Evolutionary conservation across 768 basidiomycete genomes (phyloP).

Genomic region (Porpolomopsis calyptriformis): DNA sequence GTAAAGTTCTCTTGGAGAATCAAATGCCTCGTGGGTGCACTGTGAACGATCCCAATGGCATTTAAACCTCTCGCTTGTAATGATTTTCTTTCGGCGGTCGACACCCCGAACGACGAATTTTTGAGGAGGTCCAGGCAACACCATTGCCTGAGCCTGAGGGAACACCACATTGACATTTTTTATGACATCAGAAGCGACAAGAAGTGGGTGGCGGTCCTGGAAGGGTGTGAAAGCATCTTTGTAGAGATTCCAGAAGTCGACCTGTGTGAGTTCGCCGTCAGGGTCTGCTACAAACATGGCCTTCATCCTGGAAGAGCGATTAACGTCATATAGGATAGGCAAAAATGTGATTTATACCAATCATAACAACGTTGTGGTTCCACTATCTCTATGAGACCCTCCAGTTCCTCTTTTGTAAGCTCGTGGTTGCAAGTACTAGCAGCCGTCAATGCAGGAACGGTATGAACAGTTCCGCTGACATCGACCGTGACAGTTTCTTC

Average conservation of each 20-base stretch:
- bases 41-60: conserved; percentile 68
- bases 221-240: conserved; percentile 66
- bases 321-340: neutral
- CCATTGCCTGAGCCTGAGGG: conserved; percentile 80
- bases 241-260: conserved; percentile 93
- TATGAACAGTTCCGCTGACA: conserved; percentile 48
- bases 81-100: conserved; percentile 49
- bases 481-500: conserved; percentile 58
- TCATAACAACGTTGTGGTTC: conserved; percentile 79
- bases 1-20: conserved; percentile 53
- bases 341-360: conserved; percentile 39
- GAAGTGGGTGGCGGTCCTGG: conserved; percentile 45
- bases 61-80: conserved; percentile 52
- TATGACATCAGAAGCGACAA: conserved; percentile 88
- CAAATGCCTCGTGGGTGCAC: conserved; percentile 38
- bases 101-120: conserved; percentile 87
- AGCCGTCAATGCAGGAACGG: conserved; percentile 39
- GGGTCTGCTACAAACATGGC: conserved; percentile 70
- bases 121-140: conserved; percentile 58
- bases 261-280: conserved; percentile 81
- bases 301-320: conserved; percentile 61
- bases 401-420: conserved; percentile 60
- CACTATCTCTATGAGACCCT: conserved; percentile 40
- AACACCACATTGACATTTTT: conserved; percentile 84
- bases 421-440: conserved; percentile 48